Evolutionary conservation across 805 yeast species (phyloP), one percentile per base, ranked within the genome.

Genomic region (Pichia kluyveri): DNA sequence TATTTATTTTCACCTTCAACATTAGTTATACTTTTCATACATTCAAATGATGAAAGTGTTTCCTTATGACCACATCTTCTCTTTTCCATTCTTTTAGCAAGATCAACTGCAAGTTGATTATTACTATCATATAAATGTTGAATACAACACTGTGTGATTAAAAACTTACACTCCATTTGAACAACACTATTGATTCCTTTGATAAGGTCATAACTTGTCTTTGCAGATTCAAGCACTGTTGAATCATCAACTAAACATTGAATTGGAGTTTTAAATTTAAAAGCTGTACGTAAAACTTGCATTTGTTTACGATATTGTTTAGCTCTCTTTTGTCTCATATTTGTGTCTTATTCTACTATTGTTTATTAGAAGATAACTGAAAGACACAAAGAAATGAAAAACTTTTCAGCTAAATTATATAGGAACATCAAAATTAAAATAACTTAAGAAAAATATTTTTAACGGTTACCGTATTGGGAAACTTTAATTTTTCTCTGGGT

Each of bases 131-230:
- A 93, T 31, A 93, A 69, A 18, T 86, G 83, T 60, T 88, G 88
- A 75, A 93, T 87, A 57, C 96, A 86, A 62, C 99, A 93, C 65
- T 93, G 98, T 2, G 99, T 88, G 47, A 93, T 85, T 95, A 93
- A 77, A 19, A 87, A 86, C 60, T 91, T 93, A 31, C 82, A 78
- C 57, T 86, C 90, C 12, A 82, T 86, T 63, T 91, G 98, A 14
- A 91, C 69, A 0, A 96, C 87, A 52, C 93, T 71, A 49, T 79
- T 71, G 32, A 93, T 69, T 12, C 93, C 96, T 60, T 86, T 85
- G n/a, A 70, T 72, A n/a, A 93, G 67, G 63, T 91, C 89, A 63
- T 77, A 87, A 47, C 83, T 82, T 15, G 86, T 75, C 50, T 76
- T 73, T 51, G 76, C 77, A 40, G 88, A 80, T 40, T 77, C 80